Percentiles rank a stretch among this genome's conserved stretches.
These are phyloP conservation scores for Coniferiporia sulphurascens DNA, from an alignment of 1,284 basidiomycete species.

Conservation along the genomic window DNA sequence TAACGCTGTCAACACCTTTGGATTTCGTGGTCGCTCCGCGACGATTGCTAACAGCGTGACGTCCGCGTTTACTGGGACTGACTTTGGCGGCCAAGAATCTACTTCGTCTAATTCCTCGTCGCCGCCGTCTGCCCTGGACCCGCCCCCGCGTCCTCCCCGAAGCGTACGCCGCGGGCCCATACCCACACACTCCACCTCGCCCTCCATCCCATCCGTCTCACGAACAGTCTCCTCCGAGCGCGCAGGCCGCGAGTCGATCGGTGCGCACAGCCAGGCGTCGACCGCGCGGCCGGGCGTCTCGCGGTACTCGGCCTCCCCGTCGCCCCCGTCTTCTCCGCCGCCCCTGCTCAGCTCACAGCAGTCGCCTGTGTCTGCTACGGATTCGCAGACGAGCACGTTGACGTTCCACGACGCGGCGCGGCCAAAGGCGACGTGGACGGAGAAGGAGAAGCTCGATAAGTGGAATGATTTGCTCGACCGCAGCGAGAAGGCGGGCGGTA, in stretches of 20 bases:
- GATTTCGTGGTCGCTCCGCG: slow-evolving; percentile 9
- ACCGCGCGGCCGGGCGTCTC: slow-evolving; percentile 23
- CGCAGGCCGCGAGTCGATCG: slow-evolving; percentile 24
- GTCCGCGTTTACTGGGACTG: slow-evolving; percentile 1
- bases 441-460: slow-evolving; percentile 61
- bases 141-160: slow-evolving; percentile 14
- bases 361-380: slow-evolving; percentile 16
- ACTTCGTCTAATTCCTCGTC: neutral
- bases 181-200: neutral
- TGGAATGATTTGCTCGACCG: slow-evolving; percentile 64
- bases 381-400: slow-evolving; percentile 28
- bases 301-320: slow-evolving; percentile 4
- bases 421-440: slow-evolving; percentile 39
- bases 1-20: slow-evolving; percentile 29
- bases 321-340: slow-evolving; percentile 21
- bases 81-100: neutral
- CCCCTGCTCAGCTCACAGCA: slow-evolving; percentile 20
- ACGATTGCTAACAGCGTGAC: neutral
- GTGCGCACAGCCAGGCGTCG: slow-evolving; percentile 30
- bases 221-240: slow-evolving; percentile 26
- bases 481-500: slow-evolving; percentile 64
- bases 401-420: slow-evolving; percentile 46
- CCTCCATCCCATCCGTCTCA: slow-evolving; percentile 12
- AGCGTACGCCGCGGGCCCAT: slow-evolving; percentile 16
- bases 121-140: neutral